phyloP scores from a whole-genome alignment of 2,329 filamentous ascomycete genomes.

The Aspergillus spinulosporus region DNA sequence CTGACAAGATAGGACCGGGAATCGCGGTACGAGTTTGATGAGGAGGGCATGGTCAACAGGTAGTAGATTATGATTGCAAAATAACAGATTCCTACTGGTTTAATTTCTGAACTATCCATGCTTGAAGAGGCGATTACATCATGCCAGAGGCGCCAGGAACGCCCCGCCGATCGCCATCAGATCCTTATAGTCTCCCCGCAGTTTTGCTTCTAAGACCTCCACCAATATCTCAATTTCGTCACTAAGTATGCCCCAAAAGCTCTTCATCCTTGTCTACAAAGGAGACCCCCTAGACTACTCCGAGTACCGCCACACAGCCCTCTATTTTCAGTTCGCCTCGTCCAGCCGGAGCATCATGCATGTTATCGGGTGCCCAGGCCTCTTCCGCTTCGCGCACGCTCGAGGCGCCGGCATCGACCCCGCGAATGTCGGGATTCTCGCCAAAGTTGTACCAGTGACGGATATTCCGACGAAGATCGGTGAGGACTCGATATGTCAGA shows the following conservation, averaged over 20 bases:
- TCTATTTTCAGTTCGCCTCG: constrained; percentile 26
- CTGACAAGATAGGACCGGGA: constrained; percentile 21
- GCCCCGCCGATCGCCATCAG: neutral
- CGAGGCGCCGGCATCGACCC: constrained; percentile 18
- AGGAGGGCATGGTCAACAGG: constrained; percentile 9
- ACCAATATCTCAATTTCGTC: neutral
- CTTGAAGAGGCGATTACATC: neutral
- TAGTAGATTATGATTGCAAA: neutral
- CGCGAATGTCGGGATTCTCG: constrained; percentile 17
- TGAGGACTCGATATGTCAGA: constrained; percentile 21
- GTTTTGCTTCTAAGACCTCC: neutral
- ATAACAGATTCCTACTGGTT: neutral
- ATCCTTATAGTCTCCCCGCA: neutral
- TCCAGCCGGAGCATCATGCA: constrained; percentile 25
- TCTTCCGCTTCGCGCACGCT: constrained; percentile 27
- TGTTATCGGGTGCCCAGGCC: constrained; percentile 28
- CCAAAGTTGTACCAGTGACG: constrained; percentile 19
- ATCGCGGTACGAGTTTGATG: constrained; percentile 25
- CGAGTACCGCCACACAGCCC: constrained; percentile 34
- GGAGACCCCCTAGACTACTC: constrained; percentile 32
- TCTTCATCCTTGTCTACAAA: constrained; percentile 29
- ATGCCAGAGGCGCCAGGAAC: neutral
- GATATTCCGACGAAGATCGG: constrained; percentile 21
- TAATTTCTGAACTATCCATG: neutral
- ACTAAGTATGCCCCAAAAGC: constrained; percentile 23